Conservation (phyloP, 768 basidiomycete species). For the Hortiboletus campestris region DNA sequence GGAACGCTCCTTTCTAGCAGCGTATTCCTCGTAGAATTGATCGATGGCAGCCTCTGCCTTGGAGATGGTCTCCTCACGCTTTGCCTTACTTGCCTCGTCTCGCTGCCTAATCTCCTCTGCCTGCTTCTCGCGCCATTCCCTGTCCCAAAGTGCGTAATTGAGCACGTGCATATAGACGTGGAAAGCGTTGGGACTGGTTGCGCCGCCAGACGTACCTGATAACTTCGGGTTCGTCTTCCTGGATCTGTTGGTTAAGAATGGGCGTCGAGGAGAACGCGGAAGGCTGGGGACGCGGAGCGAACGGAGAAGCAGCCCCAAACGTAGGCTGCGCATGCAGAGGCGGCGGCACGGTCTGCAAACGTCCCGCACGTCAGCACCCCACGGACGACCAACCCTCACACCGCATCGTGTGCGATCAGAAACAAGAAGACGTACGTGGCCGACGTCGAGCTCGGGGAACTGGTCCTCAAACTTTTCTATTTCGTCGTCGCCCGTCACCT, state of each 20-base stretch:
- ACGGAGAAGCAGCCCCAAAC: conserved; percentile 52
- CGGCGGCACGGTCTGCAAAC: conserved; percentile 35
- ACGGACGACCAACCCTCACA: conserved; percentile 11
- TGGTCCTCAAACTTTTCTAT: conserved; percentile 83
- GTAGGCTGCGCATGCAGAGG: conserved; percentile 33
- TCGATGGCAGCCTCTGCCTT: conserved; percentile 87
- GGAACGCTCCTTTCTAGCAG: conserved; percentile 82
- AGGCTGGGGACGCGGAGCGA: conserved; percentile 75
- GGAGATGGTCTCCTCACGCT: conserved; percentile 77
- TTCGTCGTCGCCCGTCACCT: conserved; percentile 82
- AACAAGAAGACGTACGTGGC: conserved; percentile 33
- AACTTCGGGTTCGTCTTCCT: conserved; percentile 83
- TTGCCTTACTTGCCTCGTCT: conserved; percentile 75
- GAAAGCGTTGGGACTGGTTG: neutral
- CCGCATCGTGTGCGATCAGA: neutral
- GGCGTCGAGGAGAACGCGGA: conserved; percentile 71
- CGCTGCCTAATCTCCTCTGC: conserved; percentile 78
- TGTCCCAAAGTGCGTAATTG: conserved; percentile 29
- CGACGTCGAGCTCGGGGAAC: conserved; percentile 76
- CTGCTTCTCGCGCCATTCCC: conserved; percentile 87
- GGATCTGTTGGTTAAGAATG: conserved; percentile 62
- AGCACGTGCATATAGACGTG: neutral
- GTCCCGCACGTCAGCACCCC: neutral
- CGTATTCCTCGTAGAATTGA: conserved; percentile 87
- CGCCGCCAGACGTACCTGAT: conserved; percentile 56